Base-by-base conservation (phyloP, 176 grass and related monocot species). In the Carex parvula region DNA sequence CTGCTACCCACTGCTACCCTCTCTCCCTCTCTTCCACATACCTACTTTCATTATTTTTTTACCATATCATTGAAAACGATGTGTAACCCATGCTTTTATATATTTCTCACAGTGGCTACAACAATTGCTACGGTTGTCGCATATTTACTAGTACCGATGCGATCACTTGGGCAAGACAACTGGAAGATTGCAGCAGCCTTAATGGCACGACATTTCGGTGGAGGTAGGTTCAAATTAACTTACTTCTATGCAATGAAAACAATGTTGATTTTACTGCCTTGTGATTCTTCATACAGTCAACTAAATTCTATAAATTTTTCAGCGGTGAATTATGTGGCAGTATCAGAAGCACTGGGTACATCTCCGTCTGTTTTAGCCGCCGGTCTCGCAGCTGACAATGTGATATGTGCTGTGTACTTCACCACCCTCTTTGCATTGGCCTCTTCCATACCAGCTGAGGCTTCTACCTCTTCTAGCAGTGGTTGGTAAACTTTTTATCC, bases 101-200 rank as follows among this genome's bases (percentile, higher is more conserved):
- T 29, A 29, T 87, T 74, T 52, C 20, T 83, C 29, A 84, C 81
- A 93, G 91, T 87, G 35, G 89, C 87, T 8, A 93, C 94, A 17
- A 93, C 89, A 64, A 65, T 89, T 42, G 94, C 87, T 83, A 93
- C 94, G 0, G 86, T 88, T 5, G 87, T 87, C 65, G 94, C 94
- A 37, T 93, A 93, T 89, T 21, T 87, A 18, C 77, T 97, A 15
- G 87, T 97, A 12, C 94, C 91, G 3, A 97, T 97, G 91, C 87
- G 82, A 80, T 88, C 94, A 20, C 94, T 93, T 44, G 94, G 94
- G 20, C 79, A 83, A 18, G 91, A 97, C 58, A 91, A 35, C 26
- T 97, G 94, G 91, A 93, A 93, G 86, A 90, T 97, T 32, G 91
- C 91, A 18, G 91, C 94, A 56, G 94, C 91, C 26, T 85, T 97